Evolutionary conservation across 1,284 basidiomycete species (phyloP), one percentile per base, ranked within the genome.

Genomic region (Trichosporon sp.): DNA sequence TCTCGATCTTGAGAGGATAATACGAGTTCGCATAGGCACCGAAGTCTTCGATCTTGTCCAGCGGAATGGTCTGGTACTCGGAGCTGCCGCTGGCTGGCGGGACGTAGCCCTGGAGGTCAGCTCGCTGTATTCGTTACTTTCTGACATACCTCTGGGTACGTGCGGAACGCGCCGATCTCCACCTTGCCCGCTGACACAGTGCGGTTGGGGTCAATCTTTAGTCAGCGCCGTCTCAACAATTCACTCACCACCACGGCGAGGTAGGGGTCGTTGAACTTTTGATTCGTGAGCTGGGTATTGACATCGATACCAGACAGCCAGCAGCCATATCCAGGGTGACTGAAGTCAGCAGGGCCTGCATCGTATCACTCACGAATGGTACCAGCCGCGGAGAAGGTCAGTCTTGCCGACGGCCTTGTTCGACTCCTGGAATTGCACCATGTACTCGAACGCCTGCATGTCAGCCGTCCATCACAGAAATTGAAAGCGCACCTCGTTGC

Each of bases 11-110:
- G 23, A 99, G 85, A 16, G 88, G 89, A 78, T 99, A 99, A 79
- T 99, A 99, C 68, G 92, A 87, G 74, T 91, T 90, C n/a, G 95
- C 94, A 75, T 99, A 95, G 2, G 96, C 95, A 77, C 95, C 95
- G 74, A 96, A 97, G 77, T 97, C 94, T 80, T 96, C 94, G 65
- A 97, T 94, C 83, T 96, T 96, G 81, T 85, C 87, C 44, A 95
- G 85, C 0, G 95, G 95, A 69, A 98, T 95, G 54, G 89, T 92
- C 78, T 98, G 95, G 74, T 96, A 96, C 76, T 81, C 78, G 29
- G 93, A 91, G 8, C 88, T 86, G n/a, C 85, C 78, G 0, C 86
- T 83, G 79, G 69, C 84, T 0, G 91, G 86, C 3, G 93, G 92
- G 1, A 87, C 91, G 81, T 95, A 95, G 70, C 88, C 88, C 80